Evolutionary conservation across 768 basidiomycete genomes (phyloP).

Genomic region (Mycena metata): DNA sequence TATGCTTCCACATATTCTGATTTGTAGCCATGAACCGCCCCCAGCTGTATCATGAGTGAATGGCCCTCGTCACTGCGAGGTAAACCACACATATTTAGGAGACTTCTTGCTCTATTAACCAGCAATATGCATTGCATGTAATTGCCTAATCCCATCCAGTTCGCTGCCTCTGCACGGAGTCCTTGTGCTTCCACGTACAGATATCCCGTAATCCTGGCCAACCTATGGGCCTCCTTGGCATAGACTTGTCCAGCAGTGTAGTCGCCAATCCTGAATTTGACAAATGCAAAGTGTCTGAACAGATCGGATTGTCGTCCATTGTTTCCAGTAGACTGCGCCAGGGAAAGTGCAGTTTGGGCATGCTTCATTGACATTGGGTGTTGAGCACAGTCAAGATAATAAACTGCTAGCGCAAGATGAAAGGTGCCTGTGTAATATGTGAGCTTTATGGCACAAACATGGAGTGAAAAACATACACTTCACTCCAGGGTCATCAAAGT

Average conservation of each 20-base stretch:
- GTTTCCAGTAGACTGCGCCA: background rate
- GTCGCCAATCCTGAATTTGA: background rate
- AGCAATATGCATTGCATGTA: background rate
- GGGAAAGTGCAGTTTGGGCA: too few relatives aligned
- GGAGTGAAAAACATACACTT: too few relatives aligned
- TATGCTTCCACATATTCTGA: background rate
- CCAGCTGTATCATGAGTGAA: too few relatives aligned
- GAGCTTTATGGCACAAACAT: too few relatives aligned
- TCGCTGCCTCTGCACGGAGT: background rate
- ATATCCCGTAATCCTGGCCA: background rate
- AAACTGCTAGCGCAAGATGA: too few relatives aligned
- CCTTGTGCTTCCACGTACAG: background rate
- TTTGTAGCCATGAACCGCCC: background rate
- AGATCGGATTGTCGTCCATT: background rate
- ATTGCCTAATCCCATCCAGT: background rate
- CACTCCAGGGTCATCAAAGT: too few relatives aligned
- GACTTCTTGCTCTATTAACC: background rate
- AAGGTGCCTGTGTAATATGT: too few relatives aligned
- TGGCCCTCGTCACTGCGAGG: background rate
- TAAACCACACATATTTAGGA: background rate
- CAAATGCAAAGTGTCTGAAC: background rate
- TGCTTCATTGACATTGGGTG: too few relatives aligned
- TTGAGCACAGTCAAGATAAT: too few relatives aligned
- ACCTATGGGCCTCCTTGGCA: background rate
- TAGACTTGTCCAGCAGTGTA: background rate